Conservation (phyloP, 2,329 filamentous ascomycete genomes). For the Leptographium galeiforme region DNA sequence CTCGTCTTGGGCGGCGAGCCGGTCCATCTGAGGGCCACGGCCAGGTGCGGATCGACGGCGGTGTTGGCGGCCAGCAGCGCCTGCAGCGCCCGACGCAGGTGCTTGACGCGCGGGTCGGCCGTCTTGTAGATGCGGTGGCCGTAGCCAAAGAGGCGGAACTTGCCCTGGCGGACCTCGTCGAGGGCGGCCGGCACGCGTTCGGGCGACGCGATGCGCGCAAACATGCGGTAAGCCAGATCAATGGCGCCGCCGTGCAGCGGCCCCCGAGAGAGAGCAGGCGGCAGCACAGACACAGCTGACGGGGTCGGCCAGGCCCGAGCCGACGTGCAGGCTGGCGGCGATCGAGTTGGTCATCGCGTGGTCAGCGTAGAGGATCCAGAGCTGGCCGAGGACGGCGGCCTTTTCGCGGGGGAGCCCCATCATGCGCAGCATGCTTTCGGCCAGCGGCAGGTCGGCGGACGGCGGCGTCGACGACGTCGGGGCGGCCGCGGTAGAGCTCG, state of each 20-base stretch:
- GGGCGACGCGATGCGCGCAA: slow-evolving; percentile 35
- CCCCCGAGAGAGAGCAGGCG: slow-evolving; percentile 40
- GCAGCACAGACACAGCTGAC: slow-evolving; percentile 38
- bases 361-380: slow-evolving; percentile 44
- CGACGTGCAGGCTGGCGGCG: slow-evolving; percentile 41
- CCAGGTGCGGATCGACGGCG: neutral
- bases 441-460: neutral
- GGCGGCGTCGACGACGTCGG: neutral
- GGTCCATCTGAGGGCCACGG: neutral
- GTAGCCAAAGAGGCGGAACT: slow-evolving; percentile 40
- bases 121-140: slow-evolving; percentile 42
- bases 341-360: slow-evolving; percentile 47
- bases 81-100: neutral
- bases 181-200: slow-evolving; percentile 38
- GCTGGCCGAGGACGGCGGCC: slow-evolving; percentile 33
- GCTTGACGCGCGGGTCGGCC: slow-evolving; percentile 30
- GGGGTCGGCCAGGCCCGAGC: slow-evolving; percentile 41
- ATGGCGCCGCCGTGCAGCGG: slow-evolving; percentile 47
- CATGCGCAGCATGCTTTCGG: neutral
- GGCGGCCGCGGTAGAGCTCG: neutral
- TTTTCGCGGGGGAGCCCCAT: slow-evolving; percentile 17
- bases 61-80: neutral
- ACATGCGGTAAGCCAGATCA: slow-evolving; percentile 40
- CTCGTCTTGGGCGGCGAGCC: neutral
- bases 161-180: slow-evolving; percentile 32